phyloP scores from a whole-genome alignment of 139 green algal species.

The Spirogloea muscicola region DNA sequence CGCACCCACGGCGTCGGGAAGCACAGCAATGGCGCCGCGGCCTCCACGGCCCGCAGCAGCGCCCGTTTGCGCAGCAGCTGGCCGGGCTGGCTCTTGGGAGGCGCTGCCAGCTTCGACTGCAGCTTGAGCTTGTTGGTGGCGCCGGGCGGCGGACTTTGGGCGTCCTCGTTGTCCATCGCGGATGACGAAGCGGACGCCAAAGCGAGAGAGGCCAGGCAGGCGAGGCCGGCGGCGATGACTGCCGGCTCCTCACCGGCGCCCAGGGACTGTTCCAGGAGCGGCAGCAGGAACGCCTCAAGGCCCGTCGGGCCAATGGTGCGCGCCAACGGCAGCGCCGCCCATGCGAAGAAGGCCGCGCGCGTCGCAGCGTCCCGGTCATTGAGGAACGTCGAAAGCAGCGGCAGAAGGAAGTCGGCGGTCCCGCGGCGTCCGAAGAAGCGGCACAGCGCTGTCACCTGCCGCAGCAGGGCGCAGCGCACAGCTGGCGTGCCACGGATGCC shows the following conservation, averaged over 20 bases:
- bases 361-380: constrained; percentile 81
- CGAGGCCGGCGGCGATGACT: constrained; percentile 64
- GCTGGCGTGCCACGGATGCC: constrained; percentile 55
- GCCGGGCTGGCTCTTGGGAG: too few relatives aligned
- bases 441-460: constrained; percentile 47
- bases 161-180: too few relatives aligned
- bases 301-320: constrained; percentile 10
- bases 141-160: too few relatives aligned
- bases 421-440: constrained; percentile 57
- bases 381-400: constrained; percentile 90
- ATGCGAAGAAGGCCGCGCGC: too few relatives aligned
- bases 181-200: too few relatives aligned
- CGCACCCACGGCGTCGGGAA: constrained; percentile 53
- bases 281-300: constrained; percentile 83
- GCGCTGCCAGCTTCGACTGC: too few relatives aligned
- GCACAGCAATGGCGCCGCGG: constrained; percentile 51
- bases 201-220: constrained; percentile 60
- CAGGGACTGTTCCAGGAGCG: constrained; percentile 78
- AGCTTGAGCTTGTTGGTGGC: too few relatives aligned
- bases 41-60: constrained; percentile 60
- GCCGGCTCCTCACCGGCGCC: constrained; percentile 56
- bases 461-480: constrained; percentile 46
- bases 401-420: constrained; percentile 78
- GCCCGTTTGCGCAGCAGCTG: constrained; percentile 54
- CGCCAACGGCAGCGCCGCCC: too few relatives aligned